Conservation (phyloP, 768 basidiomycete genomes). For the Lactifluus echinatus region DNA sequence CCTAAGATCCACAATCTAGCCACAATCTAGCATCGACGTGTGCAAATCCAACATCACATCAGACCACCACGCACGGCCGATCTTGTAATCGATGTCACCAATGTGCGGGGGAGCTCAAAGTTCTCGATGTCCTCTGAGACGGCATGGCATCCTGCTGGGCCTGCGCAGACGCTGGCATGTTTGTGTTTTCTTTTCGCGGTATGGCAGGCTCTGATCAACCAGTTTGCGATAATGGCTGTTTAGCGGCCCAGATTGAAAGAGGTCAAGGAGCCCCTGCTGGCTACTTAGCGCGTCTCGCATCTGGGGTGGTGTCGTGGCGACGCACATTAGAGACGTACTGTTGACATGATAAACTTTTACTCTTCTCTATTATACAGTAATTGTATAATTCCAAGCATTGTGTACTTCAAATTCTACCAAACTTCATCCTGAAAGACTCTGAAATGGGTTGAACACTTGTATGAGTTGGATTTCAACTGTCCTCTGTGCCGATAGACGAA, state of each 20-base stretch:
- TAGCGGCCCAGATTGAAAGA: neutral
- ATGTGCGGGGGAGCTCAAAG: conserved; percentile 77
- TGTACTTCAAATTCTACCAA: too few species aligned
- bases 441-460: too few species aligned
- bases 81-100: conserved; percentile 83
- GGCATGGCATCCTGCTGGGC: conserved; percentile 72
- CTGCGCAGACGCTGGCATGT: conserved; percentile 55
- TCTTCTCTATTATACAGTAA: too few species aligned
- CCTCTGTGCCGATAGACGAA: too few species aligned
- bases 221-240: neutral
- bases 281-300: too few species aligned
- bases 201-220: conserved; percentile 28
- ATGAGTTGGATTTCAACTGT: too few species aligned
- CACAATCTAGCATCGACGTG: neutral
- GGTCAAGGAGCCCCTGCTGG: neutral
- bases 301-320: too few species aligned
- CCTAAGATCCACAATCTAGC: conserved; percentile 38
- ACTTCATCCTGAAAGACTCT: too few species aligned
- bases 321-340: too few species aligned
- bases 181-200: conserved; percentile 60
- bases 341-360: too few species aligned
- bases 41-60: neutral
- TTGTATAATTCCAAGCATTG: too few species aligned
- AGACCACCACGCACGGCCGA: conserved; percentile 48
- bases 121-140: conserved; percentile 83